phyloP scores from a whole-genome alignment of 371 early-diverging fungal genomes.

The Lichtheimia corymbifera region DNA sequence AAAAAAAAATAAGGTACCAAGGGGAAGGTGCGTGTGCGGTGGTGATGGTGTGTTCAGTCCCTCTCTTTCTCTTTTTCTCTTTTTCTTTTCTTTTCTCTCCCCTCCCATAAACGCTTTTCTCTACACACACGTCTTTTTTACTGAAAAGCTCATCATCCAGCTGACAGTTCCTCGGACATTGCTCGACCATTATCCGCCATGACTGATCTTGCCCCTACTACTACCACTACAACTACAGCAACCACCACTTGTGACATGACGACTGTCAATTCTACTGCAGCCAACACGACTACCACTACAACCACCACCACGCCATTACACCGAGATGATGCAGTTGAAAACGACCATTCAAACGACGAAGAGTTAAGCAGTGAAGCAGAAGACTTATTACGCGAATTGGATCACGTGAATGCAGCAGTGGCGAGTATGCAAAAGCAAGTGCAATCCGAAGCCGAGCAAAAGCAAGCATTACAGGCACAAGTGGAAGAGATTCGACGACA shows the following conservation, averaged over 20 bases:
- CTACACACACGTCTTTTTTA: neutral
- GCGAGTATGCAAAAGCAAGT: constrained; percentile 27
- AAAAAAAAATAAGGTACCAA: constrained; percentile 1
- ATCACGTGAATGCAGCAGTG: constrained; percentile 38
- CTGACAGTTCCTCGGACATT: neutral
- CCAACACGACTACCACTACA: too few species aligned
- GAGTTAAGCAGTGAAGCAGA: neutral
- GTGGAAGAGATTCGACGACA: constrained; percentile 35
- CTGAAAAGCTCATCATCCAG: neutral
- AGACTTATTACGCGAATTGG: constrained; percentile 37
- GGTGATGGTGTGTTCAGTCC: neutral
- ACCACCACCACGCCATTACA: too few species aligned
- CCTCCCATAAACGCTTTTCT: neutral
- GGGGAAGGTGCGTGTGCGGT: neutral
- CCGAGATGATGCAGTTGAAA: too few species aligned
- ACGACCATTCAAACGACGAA: too few species aligned
- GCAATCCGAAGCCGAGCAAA: constrained; percentile 29
- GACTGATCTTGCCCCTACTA: neutral
- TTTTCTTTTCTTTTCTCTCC: neutral
- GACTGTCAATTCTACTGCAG: too few species aligned
- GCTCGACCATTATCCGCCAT: neutral
- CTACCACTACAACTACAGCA: neutral
- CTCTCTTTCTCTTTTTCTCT: neutral
- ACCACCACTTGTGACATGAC: neutral
- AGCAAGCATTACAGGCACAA: constrained; percentile 32